Evolutionary conservation across 768 basidiomycete species (phyloP), one percentile per base, ranked within the genome.

Genomic region (Porpolomopsis calyptriformis): DNA sequence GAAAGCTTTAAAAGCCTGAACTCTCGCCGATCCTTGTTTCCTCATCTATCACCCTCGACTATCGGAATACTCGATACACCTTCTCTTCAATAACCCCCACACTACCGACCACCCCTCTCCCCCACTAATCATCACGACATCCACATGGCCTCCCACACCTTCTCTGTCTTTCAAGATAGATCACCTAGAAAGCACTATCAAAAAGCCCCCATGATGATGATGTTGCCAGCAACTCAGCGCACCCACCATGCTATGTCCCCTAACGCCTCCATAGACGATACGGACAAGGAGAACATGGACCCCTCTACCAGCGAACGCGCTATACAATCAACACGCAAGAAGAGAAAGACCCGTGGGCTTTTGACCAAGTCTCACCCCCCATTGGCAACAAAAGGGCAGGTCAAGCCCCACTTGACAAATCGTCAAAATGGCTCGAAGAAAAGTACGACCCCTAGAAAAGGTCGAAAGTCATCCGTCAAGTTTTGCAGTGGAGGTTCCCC

Each of bases 281-380:
- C 46, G 6, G 82, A 86, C 67, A 88, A 88, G 70, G 85, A 88
- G 64, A 88, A 88, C 58, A 67, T 80, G 35, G 72, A 87, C 60
- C 85, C 85, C 35, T 51, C 80, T 54, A 87, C 85, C 2, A 85
- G 85, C 4, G 72, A 75, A 49, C 77, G 75, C 29, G 62, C 78
- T 2, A 72, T 56, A 63, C 23, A 60, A 61, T n/a, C n/a, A n/a
- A n/a, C 5, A 84, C 83, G 66, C n/a, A 84, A 84, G 58, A 73
- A 81, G 49, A 83, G 83, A 59, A 79, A 76, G 0, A 63, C n/a
- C n/a, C n/a, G 60, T 36, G 75, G 72, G 0, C 74, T n/a, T n/a
- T n/a, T n/a, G n/a, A n/a, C n/a, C n/a, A n/a, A n/a, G n/a, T n/a
- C n/a, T n/a, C n/a, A n/a, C n/a, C n/a, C n/a, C n/a, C n/a, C n/a